Evolutionary conservation across 331 rosid genomes (phyloP), one percentile per base, ranked within the genome.

Genomic region (Cydonia oblonga): DNA sequence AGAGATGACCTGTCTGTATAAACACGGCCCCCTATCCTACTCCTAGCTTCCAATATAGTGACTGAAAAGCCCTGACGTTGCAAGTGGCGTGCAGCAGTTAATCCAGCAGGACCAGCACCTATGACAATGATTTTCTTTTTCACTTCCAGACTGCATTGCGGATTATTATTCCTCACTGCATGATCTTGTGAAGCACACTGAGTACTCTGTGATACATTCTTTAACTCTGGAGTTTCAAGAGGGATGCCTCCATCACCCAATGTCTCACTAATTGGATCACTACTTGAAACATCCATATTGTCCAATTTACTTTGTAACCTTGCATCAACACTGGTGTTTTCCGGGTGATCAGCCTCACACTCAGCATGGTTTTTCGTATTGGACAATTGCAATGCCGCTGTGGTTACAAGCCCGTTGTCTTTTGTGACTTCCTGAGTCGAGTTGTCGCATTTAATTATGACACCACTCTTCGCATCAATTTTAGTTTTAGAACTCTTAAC

Each of bases 21-120:
- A 65, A 95, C 99, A 65, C 99, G 97, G 33, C 99, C 99, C 53
- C 99, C 99, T 64, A 90, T 81, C 75, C 99, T 90, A 75, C 69
- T 90, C 90, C 99, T 90, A 68, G 90, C 99, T 85, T 95, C 99
- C 65, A 95, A 86, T 52, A 95, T 75, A 57, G 85, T 86, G 42
- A 95, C 96, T 69, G 78, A 28, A 85, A 91, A 90, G 58, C 97
- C 99, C 75, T 90, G 99, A 25, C 99, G 97, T 67, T 87, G 88
- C 87, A 95, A 82, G 84, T 95, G 99, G 73, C 97, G 92, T 44
- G 99, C 92, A 76, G 99, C 97, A 82, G 90, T 95, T 79, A 95
- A 79, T 79, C 99, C 99, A 78, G 99, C 97, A 72, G 99, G 99
- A 79, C 99, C 99, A 82, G 96, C 99, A 79, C 99, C 99, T 62